Evolutionary conservation across 495 filamentous ascomycete genomes (phyloP), one percentile per base, ranked within the genome.

Genomic region (Aspergillus wentii): DNA sequence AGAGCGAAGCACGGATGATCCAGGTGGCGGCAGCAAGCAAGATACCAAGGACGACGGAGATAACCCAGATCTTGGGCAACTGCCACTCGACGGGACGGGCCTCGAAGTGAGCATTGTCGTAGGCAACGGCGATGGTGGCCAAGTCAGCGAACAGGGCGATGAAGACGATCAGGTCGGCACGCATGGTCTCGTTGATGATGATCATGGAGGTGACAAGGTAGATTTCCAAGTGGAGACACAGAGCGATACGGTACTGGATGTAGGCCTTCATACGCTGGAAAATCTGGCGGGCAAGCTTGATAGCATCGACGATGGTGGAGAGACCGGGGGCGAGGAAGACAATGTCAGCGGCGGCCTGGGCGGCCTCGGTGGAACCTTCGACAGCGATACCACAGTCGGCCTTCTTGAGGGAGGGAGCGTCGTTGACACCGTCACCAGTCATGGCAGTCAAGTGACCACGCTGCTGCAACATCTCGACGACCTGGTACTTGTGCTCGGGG

Each of bases 261-360:
- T 86, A 86, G 23, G 81, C 75, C 75, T 86, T 86, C 82, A 86
- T 86, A 52, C 82, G 82, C 70, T 86, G 82, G 79, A 86, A 86
- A 54, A 86, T 86, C 63, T 86, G 77, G 53, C 82, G 80, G 47
- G 82, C 78, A 49, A 82, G 80, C 73, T 86, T 86, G 70, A 86
- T 86, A 45, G 82, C 80, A 61, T 80, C 73, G 56, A 86, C 82
- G 33, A 86, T 86, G 47, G 82, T 86, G 68, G 67, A 74, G 28
- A 86, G 79, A 80, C 82, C 82, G 33, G 81, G 82, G 35, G 82
- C 82, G 51, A 86, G 80, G 78, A 86, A 86, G 56, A 86, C 82
- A 44, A 86, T 86, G 73, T 86, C 82, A 45, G 82, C 80, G 45
- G 82, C 82, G 46, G 82, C 82, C 67, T 86, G 82, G 54, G 82